Evolutionary conservation across 1,139 yeast genomes (phyloP).

Genomic region (Ashbya aceris): DNA sequence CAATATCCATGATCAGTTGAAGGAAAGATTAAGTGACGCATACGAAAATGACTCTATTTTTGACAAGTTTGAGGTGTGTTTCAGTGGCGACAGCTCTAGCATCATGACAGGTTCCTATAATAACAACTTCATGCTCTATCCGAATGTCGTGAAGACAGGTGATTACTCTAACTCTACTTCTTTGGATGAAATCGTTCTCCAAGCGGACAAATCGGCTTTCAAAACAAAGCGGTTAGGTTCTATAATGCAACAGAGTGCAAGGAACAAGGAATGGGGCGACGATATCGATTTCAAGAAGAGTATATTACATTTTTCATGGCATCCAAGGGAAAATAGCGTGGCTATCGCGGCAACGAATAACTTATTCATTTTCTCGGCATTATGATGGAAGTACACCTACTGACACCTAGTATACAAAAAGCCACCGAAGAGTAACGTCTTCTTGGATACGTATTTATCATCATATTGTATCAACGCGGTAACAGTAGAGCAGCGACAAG

Average conservation of each 20-base stretch:
- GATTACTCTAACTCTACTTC: constrained; percentile 13
- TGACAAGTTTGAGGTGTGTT: constrained; percentile 95
- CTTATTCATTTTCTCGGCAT: constrained; percentile 67
- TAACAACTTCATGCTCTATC: constrained; percentile 94
- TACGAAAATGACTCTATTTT: constrained; percentile 97
- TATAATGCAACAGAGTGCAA: constrained; percentile 27
- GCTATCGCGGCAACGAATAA: constrained; percentile 98
- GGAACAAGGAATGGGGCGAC: constrained; percentile 57
- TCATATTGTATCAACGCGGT: too few species aligned
- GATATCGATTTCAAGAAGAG: constrained; percentile 90
- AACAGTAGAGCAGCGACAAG: too few species aligned
- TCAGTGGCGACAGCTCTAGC: constrained; percentile 85
- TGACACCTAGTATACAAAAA: too few species aligned
- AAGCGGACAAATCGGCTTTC: constrained; percentile 97
- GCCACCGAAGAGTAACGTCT: too few species aligned
- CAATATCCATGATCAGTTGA: constrained; percentile 88
- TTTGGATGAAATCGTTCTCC: constrained; percentile 64
- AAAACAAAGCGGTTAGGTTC: constrained; percentile 36
- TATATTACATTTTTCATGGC: constrained; percentile 96
- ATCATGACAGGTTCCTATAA: constrained; percentile 97
- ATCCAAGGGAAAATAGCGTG: constrained; percentile 90
- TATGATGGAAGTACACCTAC: constrained; percentile 28
- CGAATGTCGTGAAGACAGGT: constrained; percentile 49
- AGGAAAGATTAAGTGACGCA: constrained; percentile 91
- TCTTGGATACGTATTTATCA: too few species aligned